Evolutionary conservation across 306 rosid genomes (phyloP).

Genomic region (Fagus crenata): DNA sequence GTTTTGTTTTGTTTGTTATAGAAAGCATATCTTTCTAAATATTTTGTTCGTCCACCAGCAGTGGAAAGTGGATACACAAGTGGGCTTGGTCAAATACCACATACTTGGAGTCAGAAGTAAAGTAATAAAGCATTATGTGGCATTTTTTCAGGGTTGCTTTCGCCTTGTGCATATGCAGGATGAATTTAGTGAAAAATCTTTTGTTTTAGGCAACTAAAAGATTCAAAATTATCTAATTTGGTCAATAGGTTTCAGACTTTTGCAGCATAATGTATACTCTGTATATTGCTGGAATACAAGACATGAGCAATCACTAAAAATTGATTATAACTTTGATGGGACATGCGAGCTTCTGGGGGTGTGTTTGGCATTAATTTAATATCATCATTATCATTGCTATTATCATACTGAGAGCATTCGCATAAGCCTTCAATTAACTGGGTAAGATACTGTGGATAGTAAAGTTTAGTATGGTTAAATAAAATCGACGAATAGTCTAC

Average conservation of each 20-base stretch:
- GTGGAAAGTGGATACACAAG: constrained; percentile 12
- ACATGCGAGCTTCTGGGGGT: neutral
- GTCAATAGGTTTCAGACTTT: neutral
- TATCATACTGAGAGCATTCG: neutral
- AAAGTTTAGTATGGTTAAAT: neutral
- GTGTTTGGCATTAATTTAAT: neutral
- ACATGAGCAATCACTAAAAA: neutral
- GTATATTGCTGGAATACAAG: neutral
- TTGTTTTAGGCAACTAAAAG: neutral
- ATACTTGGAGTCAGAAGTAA: constrained; percentile 8
- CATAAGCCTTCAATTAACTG: neutral
- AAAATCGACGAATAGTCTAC: neutral
- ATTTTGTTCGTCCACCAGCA: constrained; percentile 16
- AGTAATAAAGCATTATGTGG: neutral
- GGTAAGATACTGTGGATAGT: neutral
- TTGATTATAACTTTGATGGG: neutral
- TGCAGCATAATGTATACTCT: neutral
- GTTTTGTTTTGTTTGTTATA: constrained; percentile 9
- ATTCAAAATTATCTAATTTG: neutral
- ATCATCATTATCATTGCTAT: neutral
- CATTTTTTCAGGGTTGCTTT: neutral
- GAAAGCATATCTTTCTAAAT: constrained; percentile 11
- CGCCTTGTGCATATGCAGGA: neutral
- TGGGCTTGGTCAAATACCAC: constrained; percentile 8
- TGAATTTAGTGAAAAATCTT: neutral